These are phyloP conservation scores for Heterobasidion occidentale DNA, from an alignment of 1,284 basidiomycete genomes.

Conservation along the genomic window DNA sequence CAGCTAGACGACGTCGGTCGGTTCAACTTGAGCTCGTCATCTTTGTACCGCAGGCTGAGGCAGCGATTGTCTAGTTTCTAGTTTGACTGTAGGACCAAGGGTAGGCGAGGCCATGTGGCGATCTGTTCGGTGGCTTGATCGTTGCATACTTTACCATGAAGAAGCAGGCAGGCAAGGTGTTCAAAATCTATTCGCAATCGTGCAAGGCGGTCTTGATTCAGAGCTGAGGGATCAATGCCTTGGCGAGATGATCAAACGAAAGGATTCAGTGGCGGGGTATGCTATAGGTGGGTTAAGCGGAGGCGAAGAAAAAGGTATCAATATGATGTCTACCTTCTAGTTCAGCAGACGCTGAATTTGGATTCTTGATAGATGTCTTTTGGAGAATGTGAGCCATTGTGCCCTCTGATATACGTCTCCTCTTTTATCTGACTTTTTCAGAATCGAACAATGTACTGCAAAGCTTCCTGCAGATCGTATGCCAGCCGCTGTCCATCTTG, in stretches of 20 bases:
- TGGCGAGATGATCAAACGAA: constrained; percentile 72
- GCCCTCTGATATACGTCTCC: constrained; percentile 6
- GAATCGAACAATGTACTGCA: constrained; percentile 73
- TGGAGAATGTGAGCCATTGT: constrained; percentile 66
- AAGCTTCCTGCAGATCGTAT: constrained; percentile 66
- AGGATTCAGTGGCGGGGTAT: constrained; percentile 67
- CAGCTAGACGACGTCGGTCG: constrained; percentile 83
- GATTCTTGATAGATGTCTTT: constrained; percentile 50
- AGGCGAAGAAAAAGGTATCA: constrained; percentile 77
- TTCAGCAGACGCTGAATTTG: not conserved
- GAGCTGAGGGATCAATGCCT: constrained; percentile 65
- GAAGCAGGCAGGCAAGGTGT: constrained; percentile 48
- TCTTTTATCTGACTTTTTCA: constrained; percentile 21
- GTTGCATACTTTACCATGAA: constrained; percentile 71
- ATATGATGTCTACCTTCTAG: not conserved
- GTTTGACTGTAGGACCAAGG: constrained; percentile 65
- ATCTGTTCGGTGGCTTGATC: constrained; percentile 78
- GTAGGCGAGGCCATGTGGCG: constrained; percentile 80
- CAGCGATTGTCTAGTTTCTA: constrained; percentile 44
- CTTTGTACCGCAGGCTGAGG: not conserved
- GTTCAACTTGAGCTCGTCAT: constrained; percentile 16
- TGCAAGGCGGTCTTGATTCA: constrained; percentile 75
- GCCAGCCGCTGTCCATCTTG: constrained; percentile 16
- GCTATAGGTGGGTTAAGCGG: constrained; percentile 81
- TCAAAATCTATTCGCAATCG: constrained; percentile 83